Percentiles rank a stretch among this genome's conserved stretches.
phyloP scores from a whole-genome alignment of 2,329 filamentous ascomycete species.

The Pezicula rhizophila region DNA sequence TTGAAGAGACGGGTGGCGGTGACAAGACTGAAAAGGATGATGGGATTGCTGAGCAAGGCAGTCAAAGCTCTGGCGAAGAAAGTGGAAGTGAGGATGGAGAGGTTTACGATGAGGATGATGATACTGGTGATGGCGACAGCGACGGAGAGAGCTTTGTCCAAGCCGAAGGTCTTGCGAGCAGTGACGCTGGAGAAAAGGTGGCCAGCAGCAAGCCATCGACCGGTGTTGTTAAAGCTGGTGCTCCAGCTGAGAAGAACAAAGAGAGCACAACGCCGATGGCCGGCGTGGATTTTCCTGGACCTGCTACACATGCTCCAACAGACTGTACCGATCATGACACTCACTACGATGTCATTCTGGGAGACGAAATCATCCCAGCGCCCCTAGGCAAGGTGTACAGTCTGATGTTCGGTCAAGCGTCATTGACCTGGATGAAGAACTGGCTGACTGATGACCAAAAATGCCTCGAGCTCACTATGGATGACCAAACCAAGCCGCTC shows the following conservation, averaged over 20 bases:
- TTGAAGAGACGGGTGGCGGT: conserved; percentile 72
- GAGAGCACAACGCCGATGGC: conserved; percentile 38
- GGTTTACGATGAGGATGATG: conserved; percentile 74
- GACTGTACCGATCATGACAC: conserved; percentile 73
- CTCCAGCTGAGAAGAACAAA: conserved; percentile 41
- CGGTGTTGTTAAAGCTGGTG: conserved; percentile 38
- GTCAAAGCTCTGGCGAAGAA: conserved; percentile 50
- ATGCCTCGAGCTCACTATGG: conserved; percentile 78
- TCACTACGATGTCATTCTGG: conserved; percentile 80
- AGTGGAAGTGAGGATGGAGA: conserved; percentile 56
- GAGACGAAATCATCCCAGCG: conserved; percentile 79
- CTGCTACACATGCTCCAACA: conserved; percentile 73
- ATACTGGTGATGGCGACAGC: conserved; percentile 52
- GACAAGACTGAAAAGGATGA: conserved; percentile 88
- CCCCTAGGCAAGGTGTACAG: conserved; percentile 89
- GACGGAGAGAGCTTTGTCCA: conserved; percentile 52
- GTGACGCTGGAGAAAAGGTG: conserved; percentile 53
- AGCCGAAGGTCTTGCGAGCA: conserved; percentile 38
- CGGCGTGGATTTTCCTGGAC: conserved; percentile 70
- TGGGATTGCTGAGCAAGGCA: conserved; percentile 30
- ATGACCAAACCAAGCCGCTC: conserved; percentile 70
- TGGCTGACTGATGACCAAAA: conserved; percentile 87
- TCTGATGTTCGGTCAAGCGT: conserved; percentile 77
- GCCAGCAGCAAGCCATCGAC: conserved; percentile 69
- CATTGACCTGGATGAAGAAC: conserved; percentile 75